Conservation (phyloP, 2,329 filamentous ascomycete genomes). For the Endoconidiophora polonica region DNA sequence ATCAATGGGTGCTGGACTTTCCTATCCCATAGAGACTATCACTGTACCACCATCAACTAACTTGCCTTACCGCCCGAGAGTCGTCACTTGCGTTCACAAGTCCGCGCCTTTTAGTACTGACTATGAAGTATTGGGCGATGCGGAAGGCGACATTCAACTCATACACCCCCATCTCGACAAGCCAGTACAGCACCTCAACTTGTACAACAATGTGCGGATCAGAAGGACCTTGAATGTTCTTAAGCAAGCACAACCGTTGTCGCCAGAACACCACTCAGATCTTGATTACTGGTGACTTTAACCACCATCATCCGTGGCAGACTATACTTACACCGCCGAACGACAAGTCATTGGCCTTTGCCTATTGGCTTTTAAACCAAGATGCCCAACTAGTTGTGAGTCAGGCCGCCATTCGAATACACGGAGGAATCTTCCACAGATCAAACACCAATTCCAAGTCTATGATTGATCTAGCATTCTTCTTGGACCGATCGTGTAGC, state of each 20-base stretch:
- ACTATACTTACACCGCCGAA: no score
- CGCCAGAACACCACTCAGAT: not conserved
- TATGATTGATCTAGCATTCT: not conserved
- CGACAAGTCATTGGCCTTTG: not conserved
- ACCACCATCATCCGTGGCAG: not conserved
- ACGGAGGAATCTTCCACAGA: not conserved
- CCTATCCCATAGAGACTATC: not conserved
- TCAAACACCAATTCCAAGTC: not conserved
- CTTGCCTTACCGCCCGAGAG: not conserved
- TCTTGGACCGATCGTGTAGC: not conserved
- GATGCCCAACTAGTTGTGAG: not conserved
- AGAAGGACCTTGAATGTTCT: not conserved
- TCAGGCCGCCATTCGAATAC: not conserved
- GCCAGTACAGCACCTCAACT: no score
- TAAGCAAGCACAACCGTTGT: not conserved
- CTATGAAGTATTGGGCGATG: not conserved
- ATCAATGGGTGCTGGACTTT: not conserved
- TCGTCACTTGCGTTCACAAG: not conserved
- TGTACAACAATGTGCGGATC: no score
- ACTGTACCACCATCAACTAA: not conserved
- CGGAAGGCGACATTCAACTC: not conserved
- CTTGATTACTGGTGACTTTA: not conserved
- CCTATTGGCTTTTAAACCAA: not conserved
- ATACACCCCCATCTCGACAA: not conserved
- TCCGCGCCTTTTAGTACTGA: not conserved